phyloP scores from a whole-genome alignment of 2,329 filamentous ascomycete genomes.

The Colletotrichum noveboracense region DNA sequence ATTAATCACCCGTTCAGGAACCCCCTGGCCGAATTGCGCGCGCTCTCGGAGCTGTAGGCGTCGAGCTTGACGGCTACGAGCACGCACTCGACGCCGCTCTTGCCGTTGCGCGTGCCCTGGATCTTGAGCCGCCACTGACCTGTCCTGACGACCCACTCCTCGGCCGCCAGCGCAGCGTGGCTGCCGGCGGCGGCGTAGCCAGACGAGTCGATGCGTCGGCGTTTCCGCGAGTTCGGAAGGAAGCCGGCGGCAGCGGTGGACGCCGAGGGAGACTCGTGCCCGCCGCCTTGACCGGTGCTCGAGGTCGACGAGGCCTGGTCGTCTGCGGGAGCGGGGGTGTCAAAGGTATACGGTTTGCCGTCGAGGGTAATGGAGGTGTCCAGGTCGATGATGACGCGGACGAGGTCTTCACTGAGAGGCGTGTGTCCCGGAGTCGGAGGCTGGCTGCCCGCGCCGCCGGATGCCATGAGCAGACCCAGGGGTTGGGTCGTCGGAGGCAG shows the following conservation, averaged over 20 bases:
- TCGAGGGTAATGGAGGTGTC: slow-evolving; percentile 66
- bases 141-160: slow-evolving; percentile 68
- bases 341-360: slow-evolving; percentile 50
- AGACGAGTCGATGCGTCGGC: slow-evolving; percentile 45
- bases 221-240: slow-evolving; percentile 46
- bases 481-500: slow-evolving; percentile 65
- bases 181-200: slow-evolving; percentile 22
- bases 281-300: slow-evolving; percentile 33
- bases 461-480: slow-evolving; percentile 70
- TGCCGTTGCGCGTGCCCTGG: slow-evolving; percentile 55
- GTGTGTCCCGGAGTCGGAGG: slow-evolving; percentile 72
- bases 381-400: slow-evolving; percentile 67
- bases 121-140: slow-evolving; percentile 78
- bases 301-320: slow-evolving; percentile 33
- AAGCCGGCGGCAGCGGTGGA: slow-evolving; percentile 21
- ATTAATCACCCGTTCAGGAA: slow-evolving; percentile 56
- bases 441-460: slow-evolving; percentile 65
- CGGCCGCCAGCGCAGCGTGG: slow-evolving; percentile 27
- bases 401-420: slow-evolving; percentile 71
- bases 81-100: slow-evolving; percentile 69
- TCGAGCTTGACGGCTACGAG: slow-evolving; percentile 80
- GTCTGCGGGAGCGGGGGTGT: slow-evolving; percentile 9
- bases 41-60: slow-evolving; percentile 68
- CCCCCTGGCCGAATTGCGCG: slow-evolving; percentile 66
- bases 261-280: slow-evolving; percentile 36